A percentile compares a stretch with the other conserved stretches of the same genome.
Evolutionary conservation across 768 basidiomycete species (phyloP).

Genomic region (Phanerodontia chrysosporium): DNA sequence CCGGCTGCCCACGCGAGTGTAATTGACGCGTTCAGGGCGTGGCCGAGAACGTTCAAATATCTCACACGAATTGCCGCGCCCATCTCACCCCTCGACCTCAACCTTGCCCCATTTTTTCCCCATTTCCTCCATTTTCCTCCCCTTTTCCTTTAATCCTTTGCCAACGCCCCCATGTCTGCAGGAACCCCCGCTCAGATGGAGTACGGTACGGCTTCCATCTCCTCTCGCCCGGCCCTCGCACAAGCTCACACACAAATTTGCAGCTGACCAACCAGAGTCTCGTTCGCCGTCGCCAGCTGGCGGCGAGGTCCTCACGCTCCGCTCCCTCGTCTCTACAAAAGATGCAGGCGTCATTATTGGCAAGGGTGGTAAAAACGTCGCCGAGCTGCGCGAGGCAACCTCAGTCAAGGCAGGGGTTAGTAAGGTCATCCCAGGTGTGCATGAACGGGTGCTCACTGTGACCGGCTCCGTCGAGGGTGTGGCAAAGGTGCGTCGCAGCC

Average conservation of each 20-base stretch:
- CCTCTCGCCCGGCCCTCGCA: neutral
- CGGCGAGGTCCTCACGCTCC: slow-evolving; percentile 79
- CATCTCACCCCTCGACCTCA: slow-evolving; percentile 18
- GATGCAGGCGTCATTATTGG: slow-evolving; percentile 98
- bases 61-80: slow-evolving; percentile 9
- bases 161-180: slow-evolving; percentile 53
- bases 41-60: slow-evolving; percentile 17
- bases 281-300: slow-evolving; percentile 71
- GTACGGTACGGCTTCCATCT: slow-evolving; percentile 40
- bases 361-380: slow-evolving; percentile 95
- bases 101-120: slow-evolving; percentile 24
- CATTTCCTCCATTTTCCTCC: slow-evolving; percentile 18
- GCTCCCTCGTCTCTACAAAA: slow-evolving; percentile 94
- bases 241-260: slow-evolving; percentile 1
- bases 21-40: slow-evolving; percentile 12
- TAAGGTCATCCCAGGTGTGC: slow-evolving; percentile 96
- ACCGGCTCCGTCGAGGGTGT: slow-evolving; percentile 90
- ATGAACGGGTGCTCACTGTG: slow-evolving; percentile 95
- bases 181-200: slow-evolving; percentile 53
- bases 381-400: slow-evolving; percentile 90
- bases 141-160: slow-evolving; percentile 11
- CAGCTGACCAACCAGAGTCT: slow-evolving; percentile 61
- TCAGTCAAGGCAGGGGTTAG: slow-evolving; percentile 98
- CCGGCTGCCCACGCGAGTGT: slow-evolving; percentile 11
- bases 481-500: slow-evolving; percentile 60